Conservation (phyloP, 2,329 filamentous ascomycete genomes). For the Sporothrix euskadiensis region DNA sequence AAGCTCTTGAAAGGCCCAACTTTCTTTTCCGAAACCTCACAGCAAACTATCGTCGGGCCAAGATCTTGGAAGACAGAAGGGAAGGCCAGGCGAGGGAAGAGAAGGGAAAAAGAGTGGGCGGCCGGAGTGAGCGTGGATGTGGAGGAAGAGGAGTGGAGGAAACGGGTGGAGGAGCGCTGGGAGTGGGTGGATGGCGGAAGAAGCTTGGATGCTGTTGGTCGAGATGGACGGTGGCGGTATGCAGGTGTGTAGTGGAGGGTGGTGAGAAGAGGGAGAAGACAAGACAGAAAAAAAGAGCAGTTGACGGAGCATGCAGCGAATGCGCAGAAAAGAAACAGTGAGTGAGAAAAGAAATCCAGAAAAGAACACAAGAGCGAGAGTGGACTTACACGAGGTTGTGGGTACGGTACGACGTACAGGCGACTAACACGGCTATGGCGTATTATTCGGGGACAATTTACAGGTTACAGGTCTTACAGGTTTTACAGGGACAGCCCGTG, state of each 20-base stretch:
- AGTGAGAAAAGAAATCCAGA: neutral
- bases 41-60: conserved; percentile 12
- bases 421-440: neutral
- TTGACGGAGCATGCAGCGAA: neutral
- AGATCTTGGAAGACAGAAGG: neutral
- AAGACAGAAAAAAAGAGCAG: neutral
- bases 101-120: neutral
- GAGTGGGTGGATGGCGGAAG: neutral
- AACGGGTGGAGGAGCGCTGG: neutral
- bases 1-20: neutral
- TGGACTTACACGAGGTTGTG: neutral
- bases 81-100: neutral
- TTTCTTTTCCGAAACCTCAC: neutral
- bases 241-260: neutral
- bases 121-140: neutral
- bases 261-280: neutral
- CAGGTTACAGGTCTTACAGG: neutral
- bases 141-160: neutral
- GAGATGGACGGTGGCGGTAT: neutral
- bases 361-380: neutral
- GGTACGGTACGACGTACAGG: neutral
- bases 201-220: conserved; percentile 7
- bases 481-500: neutral
- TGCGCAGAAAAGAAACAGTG: neutral
- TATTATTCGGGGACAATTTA: neutral